Evolutionary conservation across 495 filamentous ascomycete genomes (phyloP), one percentile per base, ranked within the genome.

Genomic region (Elasticomyces elasticus): DNA sequence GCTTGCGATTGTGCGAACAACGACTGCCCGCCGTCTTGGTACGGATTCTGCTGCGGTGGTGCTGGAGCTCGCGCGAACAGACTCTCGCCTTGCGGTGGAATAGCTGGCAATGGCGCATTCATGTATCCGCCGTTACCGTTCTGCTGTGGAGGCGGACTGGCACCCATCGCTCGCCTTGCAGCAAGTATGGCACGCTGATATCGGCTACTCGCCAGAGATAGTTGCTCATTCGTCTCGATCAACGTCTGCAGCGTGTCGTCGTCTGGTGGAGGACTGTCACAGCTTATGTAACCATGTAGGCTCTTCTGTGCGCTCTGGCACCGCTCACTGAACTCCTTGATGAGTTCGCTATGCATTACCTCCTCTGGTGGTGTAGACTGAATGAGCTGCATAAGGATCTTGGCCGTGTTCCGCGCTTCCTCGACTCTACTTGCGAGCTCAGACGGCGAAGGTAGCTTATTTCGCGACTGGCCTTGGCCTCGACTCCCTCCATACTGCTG

Each of bases 201-300:
- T 49, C 86, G 81, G 50, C 79, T 89, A 7, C 89, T 69, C 0
- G 89, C 81, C 17, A 84, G 77, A 23, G 82, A 81, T 19, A 98
- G 73, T 63, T 88, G 82, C 62, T 97, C 94, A 64, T 94, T 95
- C 33, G 89, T 91, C 68, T 97, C 90, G 65, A 99, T 94, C 43
- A 99, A 70, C 19, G 82, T 90, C 55, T 89, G 79, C 68, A 99
- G 80, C 1, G 92, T 97, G 62, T 95, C 85, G 64, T 91, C 89
- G 63, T 99, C 92, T 2, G 89, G 89, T 0, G 79, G 61, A 0
- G 91, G 91, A 60, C 84, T 77, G 17, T 84, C 81, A 42, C 81
- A 76, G 31, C 82, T 71, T 70, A 97, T 95, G 70, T 94, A 97
- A 20, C 71, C 73, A 57, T 94, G 86, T 51, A 99, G 79, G 54